Percentiles rank a stretch among this genome's conserved stretches.
Evolutionary conservation across 129 eudicot genomes (phyloP).

Genomic region (Flaveria linearis): DNA sequence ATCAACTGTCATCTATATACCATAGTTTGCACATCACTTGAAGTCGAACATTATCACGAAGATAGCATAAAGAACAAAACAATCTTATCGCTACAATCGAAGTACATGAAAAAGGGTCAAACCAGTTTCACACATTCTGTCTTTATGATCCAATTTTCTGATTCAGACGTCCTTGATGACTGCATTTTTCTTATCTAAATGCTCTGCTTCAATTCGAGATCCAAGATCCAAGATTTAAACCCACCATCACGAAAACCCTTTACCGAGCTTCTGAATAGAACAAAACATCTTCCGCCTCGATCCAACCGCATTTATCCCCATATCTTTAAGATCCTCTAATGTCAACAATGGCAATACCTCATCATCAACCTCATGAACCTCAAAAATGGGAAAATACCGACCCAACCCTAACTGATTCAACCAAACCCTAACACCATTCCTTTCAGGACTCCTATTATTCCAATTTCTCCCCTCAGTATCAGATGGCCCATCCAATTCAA

Average conservation of each 20-base stretch:
- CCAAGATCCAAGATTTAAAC: too few relatives aligned
- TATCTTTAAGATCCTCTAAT: conserved; percentile 68
- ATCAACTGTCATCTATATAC: conserved; percentile 38
- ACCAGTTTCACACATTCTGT: conserved; percentile 32
- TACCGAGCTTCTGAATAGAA: conserved; percentile 65
- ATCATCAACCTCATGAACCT: conserved; percentile 80
- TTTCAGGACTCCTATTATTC: conserved; percentile 30
- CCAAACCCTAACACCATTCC: conserved; percentile 68
- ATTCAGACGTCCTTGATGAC: background rate
- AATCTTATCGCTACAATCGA: conserved; percentile 22
- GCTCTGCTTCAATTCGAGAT: conserved; percentile 9
- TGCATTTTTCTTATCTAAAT: background rate
- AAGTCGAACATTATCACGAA: conserved; percentile 27
- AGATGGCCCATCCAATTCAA: conserved; percentile 43
- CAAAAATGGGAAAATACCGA: conserved; percentile 57
- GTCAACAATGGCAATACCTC: conserved; percentile 67
- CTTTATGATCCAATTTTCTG: background rate
- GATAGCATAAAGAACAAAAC: conserved; percentile 5
- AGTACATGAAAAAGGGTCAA: conserved; percentile 31
- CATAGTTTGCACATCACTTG: conserved; percentile 23
- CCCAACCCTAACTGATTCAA: conserved; percentile 59
- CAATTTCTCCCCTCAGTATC: conserved; percentile 46
- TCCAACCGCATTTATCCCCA: conserved; percentile 79
- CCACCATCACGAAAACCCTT: conserved; percentile 75
- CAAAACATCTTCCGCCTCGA: conserved; percentile 65